phyloP scores from a whole-genome alignment of 2,329 filamentous ascomycete genomes.

The Penicillium frequentans region DNA sequence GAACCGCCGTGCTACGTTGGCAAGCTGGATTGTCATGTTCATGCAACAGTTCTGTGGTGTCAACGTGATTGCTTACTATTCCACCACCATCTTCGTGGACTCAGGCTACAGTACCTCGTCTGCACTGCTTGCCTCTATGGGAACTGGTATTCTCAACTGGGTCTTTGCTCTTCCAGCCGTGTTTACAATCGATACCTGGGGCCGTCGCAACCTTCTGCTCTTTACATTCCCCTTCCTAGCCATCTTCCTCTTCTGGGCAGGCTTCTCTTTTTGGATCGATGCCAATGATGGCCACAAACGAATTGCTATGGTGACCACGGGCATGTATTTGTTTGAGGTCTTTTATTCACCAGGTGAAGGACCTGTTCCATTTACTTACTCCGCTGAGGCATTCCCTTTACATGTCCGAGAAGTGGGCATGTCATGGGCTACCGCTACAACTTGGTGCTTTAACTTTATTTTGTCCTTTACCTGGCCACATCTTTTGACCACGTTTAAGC shows the following conservation, averaged over 20 bases:
- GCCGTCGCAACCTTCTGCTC: conserved; percentile 62
- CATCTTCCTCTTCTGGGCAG: conserved; percentile 49
- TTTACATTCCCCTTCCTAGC: conserved; percentile 64
- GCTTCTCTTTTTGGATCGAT: conserved; percentile 53
- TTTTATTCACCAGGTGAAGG: conserved; percentile 35
- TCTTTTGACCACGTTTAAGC: conserved; percentile 49
- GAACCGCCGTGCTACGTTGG: conserved; percentile 60
- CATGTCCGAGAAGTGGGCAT: conserved; percentile 64
- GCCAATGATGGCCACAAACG: conserved; percentile 31
- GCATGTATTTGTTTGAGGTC: conserved; percentile 51
- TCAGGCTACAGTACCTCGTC: conserved; percentile 53
- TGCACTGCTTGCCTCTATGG: conserved; percentile 62
- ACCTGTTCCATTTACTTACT: conserved; percentile 63
- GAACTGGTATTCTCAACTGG: conserved; percentile 66
- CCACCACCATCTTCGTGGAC: conserved; percentile 60
- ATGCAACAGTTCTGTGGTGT: conserved; percentile 60
- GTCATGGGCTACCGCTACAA: conserved; percentile 57
- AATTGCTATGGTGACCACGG: conserved; percentile 44
- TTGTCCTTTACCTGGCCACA: conserved; percentile 55
- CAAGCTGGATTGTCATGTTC: conserved; percentile 65
- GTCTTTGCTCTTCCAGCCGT: conserved; percentile 64
- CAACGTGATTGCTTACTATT: conserved; percentile 63
- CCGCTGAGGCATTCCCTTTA: conserved; percentile 63
- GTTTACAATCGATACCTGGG: conserved; percentile 67
- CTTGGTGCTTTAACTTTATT: conserved; percentile 59